These are phyloP conservation scores for Colletotrichum filicis DNA, from an alignment of 2,329 filamentous ascomycete species.

Conservation along the genomic window DNA sequence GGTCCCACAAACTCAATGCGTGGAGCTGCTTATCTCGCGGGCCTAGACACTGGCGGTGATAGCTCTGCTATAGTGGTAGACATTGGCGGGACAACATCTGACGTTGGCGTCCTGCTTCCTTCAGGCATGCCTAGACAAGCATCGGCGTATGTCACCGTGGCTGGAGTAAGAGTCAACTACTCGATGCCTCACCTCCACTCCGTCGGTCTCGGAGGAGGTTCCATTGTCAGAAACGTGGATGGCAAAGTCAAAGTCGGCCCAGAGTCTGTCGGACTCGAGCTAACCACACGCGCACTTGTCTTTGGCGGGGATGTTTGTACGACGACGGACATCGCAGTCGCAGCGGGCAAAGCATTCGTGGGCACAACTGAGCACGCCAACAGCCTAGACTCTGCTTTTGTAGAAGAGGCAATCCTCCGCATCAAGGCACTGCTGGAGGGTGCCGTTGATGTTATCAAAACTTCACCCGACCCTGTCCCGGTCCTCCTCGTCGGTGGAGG, in stretches of 20 bases:
- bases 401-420: constrained; percentile 38
- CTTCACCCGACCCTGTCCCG: constrained; percentile 39
- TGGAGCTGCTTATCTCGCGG: constrained; percentile 59
- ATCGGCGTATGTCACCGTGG: constrained; percentile 70
- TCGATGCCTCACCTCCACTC: constrained; percentile 43
- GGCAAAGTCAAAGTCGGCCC: constrained; percentile 55
- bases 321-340: constrained; percentile 55
- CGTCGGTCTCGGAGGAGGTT: constrained; percentile 51
- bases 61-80: constrained; percentile 55
- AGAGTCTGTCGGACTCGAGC: constrained; percentile 61
- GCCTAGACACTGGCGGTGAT: constrained; percentile 47
- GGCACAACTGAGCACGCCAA: constrained; percentile 45
- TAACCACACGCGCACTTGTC: constrained; percentile 55
- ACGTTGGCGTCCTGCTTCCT: constrained; percentile 60
- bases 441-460: constrained; percentile 42
- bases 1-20: constrained; percentile 62
- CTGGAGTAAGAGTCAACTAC: constrained; percentile 72
- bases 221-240: constrained; percentile 47
- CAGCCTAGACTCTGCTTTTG: constrained; percentile 39
- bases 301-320: constrained; percentile 60
- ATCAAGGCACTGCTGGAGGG: constrained; percentile 38
- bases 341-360: constrained; percentile 62
- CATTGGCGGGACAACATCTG: constrained; percentile 64
- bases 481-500: constrained; percentile 71
- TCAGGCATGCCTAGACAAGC: constrained; percentile 73